Evolutionary conservation across 2,329 filamentous ascomycete genomes (phyloP).

Genomic region (Colletotrichum caudatum): DNA sequence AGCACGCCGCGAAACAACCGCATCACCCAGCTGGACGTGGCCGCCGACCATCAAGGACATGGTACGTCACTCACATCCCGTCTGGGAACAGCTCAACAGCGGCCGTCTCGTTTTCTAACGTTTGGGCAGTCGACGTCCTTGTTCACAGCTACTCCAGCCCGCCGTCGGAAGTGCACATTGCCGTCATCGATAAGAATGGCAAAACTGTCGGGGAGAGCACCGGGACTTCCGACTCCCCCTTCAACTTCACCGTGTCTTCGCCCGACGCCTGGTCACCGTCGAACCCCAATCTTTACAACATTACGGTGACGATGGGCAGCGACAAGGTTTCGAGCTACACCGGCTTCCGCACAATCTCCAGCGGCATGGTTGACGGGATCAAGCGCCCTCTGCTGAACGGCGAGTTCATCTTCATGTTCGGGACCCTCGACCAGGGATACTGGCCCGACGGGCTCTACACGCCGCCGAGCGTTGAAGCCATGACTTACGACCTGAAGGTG

Average conservation of each 20-base stretch:
- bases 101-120: constrained; percentile 13
- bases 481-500: constrained; percentile 73
- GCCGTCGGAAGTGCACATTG: constrained; percentile 52
- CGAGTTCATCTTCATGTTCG: constrained; percentile 76
- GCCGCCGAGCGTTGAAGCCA: constrained; percentile 74
- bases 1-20: constrained; percentile 67
- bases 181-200: constrained; percentile 52
- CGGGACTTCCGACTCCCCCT: constrained; percentile 61
- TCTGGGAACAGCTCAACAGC: background rate
- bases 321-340: constrained; percentile 74
- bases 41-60: constrained; percentile 66
- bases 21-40: constrained; percentile 70
- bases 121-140: constrained; percentile 63
- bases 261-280: constrained; percentile 75
- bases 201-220: constrained; percentile 57
- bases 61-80: constrained; percentile 51
- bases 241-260: constrained; percentile 66
- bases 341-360: constrained; percentile 74
- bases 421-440: constrained; percentile 77
- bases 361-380: constrained; percentile 67
- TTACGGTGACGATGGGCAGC: constrained; percentile 64
- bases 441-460: constrained; percentile 78
- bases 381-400: constrained; percentile 74
- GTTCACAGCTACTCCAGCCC: constrained; percentile 60
- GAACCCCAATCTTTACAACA: constrained; percentile 72